Conservation (phyloP, 2,329 filamentous ascomycete species). For the Colletotrichum aenigma region DNA sequence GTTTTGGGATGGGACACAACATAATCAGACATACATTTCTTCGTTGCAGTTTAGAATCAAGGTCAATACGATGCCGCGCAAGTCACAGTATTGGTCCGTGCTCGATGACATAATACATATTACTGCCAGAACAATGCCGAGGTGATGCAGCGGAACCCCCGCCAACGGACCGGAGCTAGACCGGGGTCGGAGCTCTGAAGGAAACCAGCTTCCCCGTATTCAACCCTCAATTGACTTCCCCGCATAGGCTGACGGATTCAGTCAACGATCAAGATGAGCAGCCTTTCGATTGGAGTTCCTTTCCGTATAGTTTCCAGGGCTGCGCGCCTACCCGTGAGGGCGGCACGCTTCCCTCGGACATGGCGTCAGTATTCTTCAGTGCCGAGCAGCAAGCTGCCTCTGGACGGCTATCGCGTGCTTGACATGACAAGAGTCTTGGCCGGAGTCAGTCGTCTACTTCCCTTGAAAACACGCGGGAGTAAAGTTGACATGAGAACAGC, state of each 20-base stretch:
- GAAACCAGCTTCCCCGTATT: neutral
- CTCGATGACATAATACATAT: neutral
- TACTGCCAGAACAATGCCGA: constrained; percentile 3
- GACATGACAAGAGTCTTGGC: constrained; percentile 97
- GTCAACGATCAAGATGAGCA: neutral
- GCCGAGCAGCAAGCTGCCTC: constrained; percentile 54
- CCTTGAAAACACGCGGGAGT: fast-evolving
- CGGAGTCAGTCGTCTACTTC: constrained; percentile 66
- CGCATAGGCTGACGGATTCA: neutral
- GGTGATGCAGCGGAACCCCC: constrained; percentile 11
- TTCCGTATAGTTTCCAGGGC: neutral
- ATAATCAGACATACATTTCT: neutral
- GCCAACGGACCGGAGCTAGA: constrained; percentile 16
- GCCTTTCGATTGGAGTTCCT: neutral
- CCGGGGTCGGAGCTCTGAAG: constrained; percentile 15
- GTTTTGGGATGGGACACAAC: neutral
- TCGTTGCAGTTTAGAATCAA: neutral
- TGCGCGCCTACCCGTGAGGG: neutral
- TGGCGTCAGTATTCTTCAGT: constrained; percentile 34
- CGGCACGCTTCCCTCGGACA: neutral
- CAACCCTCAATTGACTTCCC: neutral
- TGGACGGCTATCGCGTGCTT: constrained; percentile 86
- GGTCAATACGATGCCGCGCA: neutral
- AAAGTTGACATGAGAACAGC: constrained; percentile 55
- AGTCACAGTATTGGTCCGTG: neutral